A percentile compares a stretch with the other conserved stretches of the same genome.
Conservation (phyloP, 176 grass and related monocot genomes). For the Lolium multiflorum region DNA sequence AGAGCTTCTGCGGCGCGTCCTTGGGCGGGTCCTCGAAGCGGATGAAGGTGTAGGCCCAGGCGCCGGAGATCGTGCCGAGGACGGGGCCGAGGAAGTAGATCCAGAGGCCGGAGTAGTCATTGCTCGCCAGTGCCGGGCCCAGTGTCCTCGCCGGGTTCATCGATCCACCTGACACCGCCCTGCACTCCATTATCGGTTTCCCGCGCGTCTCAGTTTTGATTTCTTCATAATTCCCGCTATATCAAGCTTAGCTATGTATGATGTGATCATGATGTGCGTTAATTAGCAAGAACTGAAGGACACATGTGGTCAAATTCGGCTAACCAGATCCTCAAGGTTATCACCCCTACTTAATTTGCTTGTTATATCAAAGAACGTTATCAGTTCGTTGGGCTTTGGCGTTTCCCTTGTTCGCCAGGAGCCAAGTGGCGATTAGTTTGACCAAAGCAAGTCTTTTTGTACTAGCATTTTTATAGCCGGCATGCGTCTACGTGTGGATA, state of each 20-base stretch:
- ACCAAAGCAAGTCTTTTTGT: not conserved
- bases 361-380: slow-evolving; percentile 10
- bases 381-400: not conserved
- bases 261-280: not conserved
- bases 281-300: not conserved
- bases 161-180: slow-evolving; percentile 94
- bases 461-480: not conserved
- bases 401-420: slow-evolving; percentile 13
- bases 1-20: slow-evolving; percentile 57
- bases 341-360: not conserved
- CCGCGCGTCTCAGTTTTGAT: slow-evolving; percentile 41
- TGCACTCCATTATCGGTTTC: slow-evolving; percentile 64
- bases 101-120: slow-evolving; percentile 72
- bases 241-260: not conserved
- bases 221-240: not conserved
- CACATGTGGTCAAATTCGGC: not conserved
- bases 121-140: slow-evolving; percentile 91
- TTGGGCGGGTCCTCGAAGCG: slow-evolving; percentile 57
- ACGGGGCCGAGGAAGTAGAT: slow-evolving; percentile 92
- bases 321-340: not conserved
- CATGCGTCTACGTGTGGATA: not conserved
- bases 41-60: slow-evolving; percentile 73
- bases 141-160: slow-evolving; percentile 98
- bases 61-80: slow-evolving; percentile 71
- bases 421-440: slow-evolving; percentile 32